Conservation (phyloP, 768 basidiomycete genomes). For the Termitomyces sp. region DNA sequence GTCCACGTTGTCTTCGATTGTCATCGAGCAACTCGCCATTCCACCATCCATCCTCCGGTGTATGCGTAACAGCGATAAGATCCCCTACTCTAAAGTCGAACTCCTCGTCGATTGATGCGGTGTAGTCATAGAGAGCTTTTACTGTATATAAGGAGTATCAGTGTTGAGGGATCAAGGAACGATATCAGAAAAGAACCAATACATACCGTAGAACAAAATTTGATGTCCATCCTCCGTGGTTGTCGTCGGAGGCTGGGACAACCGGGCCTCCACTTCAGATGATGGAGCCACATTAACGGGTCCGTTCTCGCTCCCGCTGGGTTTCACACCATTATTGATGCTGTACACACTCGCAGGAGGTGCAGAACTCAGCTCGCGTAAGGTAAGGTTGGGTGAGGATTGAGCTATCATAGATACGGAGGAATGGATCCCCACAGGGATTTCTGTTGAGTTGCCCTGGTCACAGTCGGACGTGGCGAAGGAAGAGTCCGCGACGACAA, state of each 20-base stretch:
- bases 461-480: neutral
- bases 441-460: neutral
- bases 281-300: neutral
- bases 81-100: conserved; percentile 95
- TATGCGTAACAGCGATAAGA: conserved; percentile 91
- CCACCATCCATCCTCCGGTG: conserved; percentile 99
- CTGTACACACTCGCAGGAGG: neutral
- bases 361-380: neutral
- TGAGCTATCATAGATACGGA: neutral
- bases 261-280: neutral
- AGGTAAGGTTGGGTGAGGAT: neutral
- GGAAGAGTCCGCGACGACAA: neutral
- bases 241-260: neutral
- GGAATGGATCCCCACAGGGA: neutral
- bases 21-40: conserved; percentile 81
- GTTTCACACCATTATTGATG: neutral
- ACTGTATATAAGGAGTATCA: conserved; percentile 36
- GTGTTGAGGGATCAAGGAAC: neutral
- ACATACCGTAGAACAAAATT: conserved; percentile 70
- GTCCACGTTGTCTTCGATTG: conserved; percentile 58
- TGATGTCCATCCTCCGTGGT: neutral
- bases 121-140: conserved; percentile 86
- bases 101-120: conserved; percentile 82
- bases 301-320: neutral
- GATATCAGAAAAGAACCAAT: neutral